Evolutionary conservation across 495 filamentous ascomycete genomes (phyloP).

Genomic region (Saxispiralis lemnorum): DNA sequence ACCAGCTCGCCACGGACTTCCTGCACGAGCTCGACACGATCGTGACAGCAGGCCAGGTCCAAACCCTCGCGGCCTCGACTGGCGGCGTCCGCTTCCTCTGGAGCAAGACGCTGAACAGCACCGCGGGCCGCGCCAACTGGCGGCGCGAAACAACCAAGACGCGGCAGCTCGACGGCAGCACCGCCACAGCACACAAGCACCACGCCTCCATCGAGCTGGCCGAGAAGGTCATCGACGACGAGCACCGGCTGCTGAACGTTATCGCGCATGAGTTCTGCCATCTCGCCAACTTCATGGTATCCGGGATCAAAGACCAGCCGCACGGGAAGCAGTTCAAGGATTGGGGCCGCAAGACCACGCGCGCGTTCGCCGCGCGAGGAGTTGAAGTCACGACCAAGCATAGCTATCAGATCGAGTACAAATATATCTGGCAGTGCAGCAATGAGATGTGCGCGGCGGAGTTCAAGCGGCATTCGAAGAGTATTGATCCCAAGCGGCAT

Average conservation of each 20-base stretch:
- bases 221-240: conserved; percentile 61
- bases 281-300: conserved; percentile 71
- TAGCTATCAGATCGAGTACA: conserved; percentile 70
- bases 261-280: conserved; percentile 94
- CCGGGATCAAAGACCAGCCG: conserved; percentile 44
- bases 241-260: conserved; percentile 60
- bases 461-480: conserved; percentile 69
- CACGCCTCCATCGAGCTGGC: conserved; percentile 72
- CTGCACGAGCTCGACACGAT: conserved; percentile 52
- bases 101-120: conserved; percentile 70
- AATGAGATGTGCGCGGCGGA: conserved; percentile 36
- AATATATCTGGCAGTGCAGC: conserved; percentile 72
- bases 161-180: conserved; percentile 15
- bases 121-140: conserved; percentile 79
- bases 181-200: conserved; percentile 31
- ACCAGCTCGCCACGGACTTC: conserved; percentile 48
- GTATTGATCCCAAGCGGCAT: conserved; percentile 47
- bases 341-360: conserved; percentile 40
- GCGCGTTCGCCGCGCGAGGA: conserved; percentile 30
- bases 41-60: conserved; percentile 46
- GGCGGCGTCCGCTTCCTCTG: conserved; percentile 68
- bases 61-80: conserved; percentile 38
- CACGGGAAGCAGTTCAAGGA: conserved; percentile 73
- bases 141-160: conserved; percentile 38
- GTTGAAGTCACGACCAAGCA: conserved; percentile 76